A percentile compares a stretch with the other conserved stretches of the same genome.
phyloP scores from a whole-genome alignment of 108 stramenopile genomes.

The Cyclotella cryptica region DNA sequence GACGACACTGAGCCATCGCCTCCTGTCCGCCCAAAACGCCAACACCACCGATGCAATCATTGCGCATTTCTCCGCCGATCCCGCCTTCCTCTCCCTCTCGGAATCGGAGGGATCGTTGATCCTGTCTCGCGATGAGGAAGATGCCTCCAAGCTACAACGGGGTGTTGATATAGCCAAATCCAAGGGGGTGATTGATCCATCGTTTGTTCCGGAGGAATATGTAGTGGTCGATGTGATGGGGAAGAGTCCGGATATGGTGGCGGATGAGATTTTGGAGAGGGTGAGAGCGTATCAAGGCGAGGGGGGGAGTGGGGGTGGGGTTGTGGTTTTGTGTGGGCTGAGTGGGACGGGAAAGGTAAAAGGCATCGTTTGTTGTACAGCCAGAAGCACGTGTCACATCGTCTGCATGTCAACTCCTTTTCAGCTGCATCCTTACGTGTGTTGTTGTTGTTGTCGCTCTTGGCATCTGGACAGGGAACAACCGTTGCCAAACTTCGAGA shows the following conservation, averaged over 20 bases:
- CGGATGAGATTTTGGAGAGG: conserved; percentile 65
- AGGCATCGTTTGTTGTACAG: neutral
- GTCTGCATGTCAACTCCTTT: no score
- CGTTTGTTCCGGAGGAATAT: conserved; percentile 81
- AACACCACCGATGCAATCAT: conserved; percentile 84
- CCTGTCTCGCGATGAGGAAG: conserved; percentile 77
- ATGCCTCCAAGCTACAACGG: conserved; percentile 70
- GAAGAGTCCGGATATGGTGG: conserved; percentile 79
- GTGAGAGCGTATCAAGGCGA: conserved; percentile 26
- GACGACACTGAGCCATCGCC: conserved; percentile 45
- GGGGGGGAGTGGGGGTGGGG: conserved; percentile 64
- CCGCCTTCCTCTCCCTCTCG: conserved; percentile 54
- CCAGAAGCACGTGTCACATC: neutral
- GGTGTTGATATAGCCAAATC: conserved; percentile 84
- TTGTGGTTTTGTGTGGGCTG: conserved; percentile 85
- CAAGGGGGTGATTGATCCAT: conserved; percentile 86
- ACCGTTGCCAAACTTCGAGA: conserved; percentile 74
- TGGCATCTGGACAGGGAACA: conserved; percentile 60
- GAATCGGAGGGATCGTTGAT: conserved; percentile 68
- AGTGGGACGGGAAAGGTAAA: conserved; percentile 85
- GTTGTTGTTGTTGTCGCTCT: no score
- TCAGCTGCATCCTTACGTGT: no score
- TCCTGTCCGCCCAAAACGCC: conserved; percentile 78
- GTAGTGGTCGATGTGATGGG: conserved; percentile 83
- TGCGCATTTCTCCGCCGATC: conserved; percentile 48